phyloP scores from a whole-genome alignment of 78 protist genomes.

The Dictyostelium brefeldianum region DNA sequence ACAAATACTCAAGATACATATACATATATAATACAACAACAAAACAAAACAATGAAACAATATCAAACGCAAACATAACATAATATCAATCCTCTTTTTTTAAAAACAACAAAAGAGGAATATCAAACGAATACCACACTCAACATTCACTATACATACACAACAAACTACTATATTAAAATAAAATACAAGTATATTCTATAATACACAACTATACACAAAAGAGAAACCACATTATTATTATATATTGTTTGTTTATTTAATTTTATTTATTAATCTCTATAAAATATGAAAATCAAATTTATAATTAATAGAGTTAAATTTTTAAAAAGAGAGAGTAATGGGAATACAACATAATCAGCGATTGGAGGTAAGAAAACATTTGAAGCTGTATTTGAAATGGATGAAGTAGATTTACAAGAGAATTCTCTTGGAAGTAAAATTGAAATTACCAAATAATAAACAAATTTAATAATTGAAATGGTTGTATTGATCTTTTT shows the following conservation, averaged over 20 bases:
- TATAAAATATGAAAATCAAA: slow-evolving; percentile 24
- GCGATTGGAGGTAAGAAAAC: background rate
- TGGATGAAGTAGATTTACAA: background rate
- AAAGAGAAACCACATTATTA: background rate
- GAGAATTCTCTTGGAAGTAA: slow-evolving; percentile 4
- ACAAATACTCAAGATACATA: background rate
- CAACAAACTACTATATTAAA: too few species aligned
- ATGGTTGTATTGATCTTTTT: slow-evolving; percentile 6
- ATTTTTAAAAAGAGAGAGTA: background rate
- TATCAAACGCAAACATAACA: too few species aligned
- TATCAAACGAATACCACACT: too few species aligned
- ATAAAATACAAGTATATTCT: too few species aligned
- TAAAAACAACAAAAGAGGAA: too few species aligned
- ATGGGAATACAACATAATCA: slow-evolving; percentile 10
- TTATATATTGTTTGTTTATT: background rate
- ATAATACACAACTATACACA: background rate
- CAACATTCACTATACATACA: too few species aligned
- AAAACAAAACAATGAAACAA: too few species aligned
- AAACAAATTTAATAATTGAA: slow-evolving; percentile 12
- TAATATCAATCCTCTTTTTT: too few species aligned
- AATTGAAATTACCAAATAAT: slow-evolving; percentile 5
- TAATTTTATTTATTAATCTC: background rate
- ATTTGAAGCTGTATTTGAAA: background rate
- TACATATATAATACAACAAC: too few species aligned
- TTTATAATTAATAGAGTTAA: slow-evolving; percentile 15